Evolutionary conservation across 345 rosid species (phyloP).

Genomic region (Microcos paniculata): DNA sequence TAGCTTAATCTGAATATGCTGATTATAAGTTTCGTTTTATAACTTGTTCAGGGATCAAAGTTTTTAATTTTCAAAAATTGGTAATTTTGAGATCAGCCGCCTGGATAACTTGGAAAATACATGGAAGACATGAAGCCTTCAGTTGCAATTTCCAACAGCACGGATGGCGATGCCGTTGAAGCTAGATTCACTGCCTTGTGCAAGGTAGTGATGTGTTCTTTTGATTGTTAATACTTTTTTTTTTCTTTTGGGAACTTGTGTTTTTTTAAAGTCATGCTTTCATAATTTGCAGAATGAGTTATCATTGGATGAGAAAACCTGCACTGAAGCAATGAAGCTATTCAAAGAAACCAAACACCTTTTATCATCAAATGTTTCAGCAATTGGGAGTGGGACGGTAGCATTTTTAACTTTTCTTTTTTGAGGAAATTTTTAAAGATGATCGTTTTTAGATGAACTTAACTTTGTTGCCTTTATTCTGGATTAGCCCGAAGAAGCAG

Average conservation of each 20-base stretch:
- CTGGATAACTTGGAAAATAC: neutral
- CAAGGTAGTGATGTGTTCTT: constrained; percentile 32
- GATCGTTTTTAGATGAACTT: neutral
- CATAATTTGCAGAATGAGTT: constrained; percentile 53
- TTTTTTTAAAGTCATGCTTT: neutral
- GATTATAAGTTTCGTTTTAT: neutral
- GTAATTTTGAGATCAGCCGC: neutral
- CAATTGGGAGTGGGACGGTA: constrained; percentile 71
- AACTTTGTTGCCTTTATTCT: constrained; percentile 4
- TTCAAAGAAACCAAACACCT: constrained; percentile 70
- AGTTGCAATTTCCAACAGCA: constrained; percentile 11
- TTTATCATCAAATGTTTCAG: constrained; percentile 44
- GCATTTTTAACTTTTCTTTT: neutral
- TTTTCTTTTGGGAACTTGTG: neutral
- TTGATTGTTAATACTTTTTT: neutral
- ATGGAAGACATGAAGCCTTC: constrained; percentile 34
- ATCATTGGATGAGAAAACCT: constrained; percentile 51
- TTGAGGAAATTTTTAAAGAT: neutral
- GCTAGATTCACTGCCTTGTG: constrained; percentile 46
- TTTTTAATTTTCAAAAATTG: neutral
- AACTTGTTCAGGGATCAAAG: neutral
- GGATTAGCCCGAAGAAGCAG: constrained; percentile 78
- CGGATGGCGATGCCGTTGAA: constrained; percentile 33
- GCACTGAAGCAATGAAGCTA: constrained; percentile 47
- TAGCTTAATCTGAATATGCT: neutral